Evolutionary conservation across 129 eudicot species (phyloP).

Genomic region (Centella asiatica): DNA sequence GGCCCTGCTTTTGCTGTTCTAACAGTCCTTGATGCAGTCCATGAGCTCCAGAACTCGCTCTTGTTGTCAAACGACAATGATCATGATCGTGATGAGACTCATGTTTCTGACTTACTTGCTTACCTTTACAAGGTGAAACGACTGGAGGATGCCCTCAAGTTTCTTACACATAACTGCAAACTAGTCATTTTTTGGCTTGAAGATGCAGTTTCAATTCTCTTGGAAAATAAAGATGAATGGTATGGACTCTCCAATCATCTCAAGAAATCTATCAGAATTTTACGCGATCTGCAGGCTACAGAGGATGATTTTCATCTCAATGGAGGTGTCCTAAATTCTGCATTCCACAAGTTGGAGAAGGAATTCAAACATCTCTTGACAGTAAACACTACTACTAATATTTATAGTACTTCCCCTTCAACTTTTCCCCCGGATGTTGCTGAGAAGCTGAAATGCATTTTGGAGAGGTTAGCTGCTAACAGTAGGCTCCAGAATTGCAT

Average conservation of each 20-base stretch:
- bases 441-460: constrained; percentile 41
- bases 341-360: constrained; percentile 37
- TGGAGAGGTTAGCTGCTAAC: constrained; percentile 38
- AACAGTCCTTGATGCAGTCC: constrained; percentile 37
- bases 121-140: constrained; percentile 36
- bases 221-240: constrained; percentile 13
- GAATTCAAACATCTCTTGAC: constrained; percentile 38
- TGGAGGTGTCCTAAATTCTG: constrained; percentile 38
- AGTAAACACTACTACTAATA: constrained; percentile 15
- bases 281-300: constrained; percentile 31
- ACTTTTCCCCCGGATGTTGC: constrained; percentile 30
- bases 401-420: not conserved
- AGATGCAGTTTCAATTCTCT: constrained; percentile 25
- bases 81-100: constrained; percentile 10
- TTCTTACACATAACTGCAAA: constrained; percentile 51
- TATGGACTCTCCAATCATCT: constrained; percentile 7
- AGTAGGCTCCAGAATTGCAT: constrained; percentile 37
- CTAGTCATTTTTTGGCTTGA: constrained; percentile 58
- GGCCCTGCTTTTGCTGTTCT: constrained; percentile 48
- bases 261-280: constrained; percentile 31
- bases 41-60: constrained; percentile 33
- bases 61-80: too few species aligned
- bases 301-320: constrained; percentile 30
- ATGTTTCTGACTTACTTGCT: constrained; percentile 21
- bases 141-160: constrained; percentile 49